Base-by-base conservation (phyloP, 2,329 filamentous ascomycete genomes). In the Calonectria henricotiae region DNA sequence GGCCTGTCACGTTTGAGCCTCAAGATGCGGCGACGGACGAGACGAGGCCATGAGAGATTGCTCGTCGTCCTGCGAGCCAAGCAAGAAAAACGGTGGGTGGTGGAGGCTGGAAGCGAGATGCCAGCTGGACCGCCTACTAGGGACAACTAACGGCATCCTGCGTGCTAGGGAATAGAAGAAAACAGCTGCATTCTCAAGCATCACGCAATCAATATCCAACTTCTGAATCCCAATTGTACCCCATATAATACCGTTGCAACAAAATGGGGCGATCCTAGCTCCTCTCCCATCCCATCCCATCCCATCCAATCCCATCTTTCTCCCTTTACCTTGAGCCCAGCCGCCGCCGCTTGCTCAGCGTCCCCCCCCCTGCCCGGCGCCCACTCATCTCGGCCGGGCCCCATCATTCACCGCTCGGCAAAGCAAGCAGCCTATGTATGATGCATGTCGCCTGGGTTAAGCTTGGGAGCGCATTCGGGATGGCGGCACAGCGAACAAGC, bases 1-100 rank as follows among this genome's bases (percentile, higher is more conserved):
- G 49, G 67, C 67, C 41, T 61, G 68, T 51, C 66, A 41, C 69
- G 76, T 78, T 78, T 78, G 76, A 78, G 76, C 76, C 76, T 78
- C 76, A 78, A 74, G 70, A 70, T 64, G 54, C 62, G 65, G n/a
- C n/a, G n/a, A 68, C 65, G 41, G 39, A 62, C 37, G 32, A 47
- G 63, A 39, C 30, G 30, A 44, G 51, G 64, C 23, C 46, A 44
- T 20, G 62, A 62, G 69, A 71, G 64, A 54, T 73, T 72, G 61
- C 67, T 20, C 49, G 39, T 62, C 25, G 41, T 41, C 35, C 63
- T 67, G 32, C 54, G 41, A 61, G 47, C 20, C 58, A 27, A 25
- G 39, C 11, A 15, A 23, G 9, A 17, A 25, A 15, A 46, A 44
- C 27, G 23, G 46, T 23, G 20, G 39, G 25, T 5, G 58, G 25